Evolutionary conservation across 1,284 basidiomycete genomes (phyloP).

Genomic region (Salmacisia buchloeana): DNA sequence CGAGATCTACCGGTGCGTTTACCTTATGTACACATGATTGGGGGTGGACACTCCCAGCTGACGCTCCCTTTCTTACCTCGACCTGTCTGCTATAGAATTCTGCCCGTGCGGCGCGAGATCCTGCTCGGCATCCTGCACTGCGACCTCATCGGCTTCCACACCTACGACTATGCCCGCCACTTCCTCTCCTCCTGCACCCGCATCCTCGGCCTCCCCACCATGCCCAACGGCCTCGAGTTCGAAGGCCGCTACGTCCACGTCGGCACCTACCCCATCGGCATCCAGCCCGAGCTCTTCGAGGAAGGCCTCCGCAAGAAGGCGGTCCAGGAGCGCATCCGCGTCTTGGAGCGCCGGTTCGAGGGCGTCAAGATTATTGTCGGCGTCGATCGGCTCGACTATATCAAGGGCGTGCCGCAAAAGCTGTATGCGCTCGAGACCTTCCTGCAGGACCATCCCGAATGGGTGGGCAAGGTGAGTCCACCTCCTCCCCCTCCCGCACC

Average conservation of each 20-base stretch:
- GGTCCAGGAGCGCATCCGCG: conserved; percentile 71
- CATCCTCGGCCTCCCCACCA: conserved; percentile 88
- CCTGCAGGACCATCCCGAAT: conserved; percentile 93
- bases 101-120: conserved; percentile 94
- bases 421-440: conserved; percentile 93
- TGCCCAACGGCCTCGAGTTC: conserved; percentile 94
- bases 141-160: conserved; percentile 84
- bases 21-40: background rate
- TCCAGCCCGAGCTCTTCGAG: conserved; percentile 87
- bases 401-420: conserved; percentile 99
- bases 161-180: conserved; percentile 98
- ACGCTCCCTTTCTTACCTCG: background rate
- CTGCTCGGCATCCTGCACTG: conserved; percentile 89
- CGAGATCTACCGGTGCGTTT: conserved; percentile 87
- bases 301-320: conserved; percentile 71
- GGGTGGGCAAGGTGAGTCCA: conserved; percentile 80
- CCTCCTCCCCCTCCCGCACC: background rate
- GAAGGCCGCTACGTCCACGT: conserved; percentile 91
- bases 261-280: conserved; percentile 97
- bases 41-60: background rate
- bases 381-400: conserved; percentile 95
- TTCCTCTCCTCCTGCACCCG: conserved; percentile 97
- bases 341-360: conserved; percentile 80
- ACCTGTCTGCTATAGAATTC: conserved; percentile 52
- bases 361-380: conserved; percentile 97